A percentile compares a stretch with the other conserved stretches of the same genome.
Evolutionary conservation across 2,329 filamentous ascomycete species (phyloP).

Genomic region (Penicillium sp.): DNA sequence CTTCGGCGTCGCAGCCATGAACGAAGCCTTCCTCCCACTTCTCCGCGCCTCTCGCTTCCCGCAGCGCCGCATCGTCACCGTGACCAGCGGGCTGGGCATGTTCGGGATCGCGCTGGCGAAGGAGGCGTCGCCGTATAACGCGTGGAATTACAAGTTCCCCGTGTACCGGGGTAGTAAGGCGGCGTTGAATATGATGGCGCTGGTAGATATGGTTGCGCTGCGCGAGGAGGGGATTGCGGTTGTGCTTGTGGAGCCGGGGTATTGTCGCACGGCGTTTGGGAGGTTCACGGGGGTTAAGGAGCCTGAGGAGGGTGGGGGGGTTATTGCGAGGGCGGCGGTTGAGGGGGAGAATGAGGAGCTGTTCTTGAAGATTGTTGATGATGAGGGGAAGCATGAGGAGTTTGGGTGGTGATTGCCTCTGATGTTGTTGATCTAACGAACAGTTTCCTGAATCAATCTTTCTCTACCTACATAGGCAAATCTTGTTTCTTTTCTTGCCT

Average conservation of each 20-base stretch:
- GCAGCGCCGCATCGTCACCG: conserved; percentile 15
- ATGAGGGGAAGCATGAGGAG: neutral
- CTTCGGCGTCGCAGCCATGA: conserved; percentile 13
- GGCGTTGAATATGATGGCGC: neutral
- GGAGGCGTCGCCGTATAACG: conserved; percentile 4
- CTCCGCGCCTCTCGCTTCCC: conserved; percentile 12
- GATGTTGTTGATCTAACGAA: too few species aligned
- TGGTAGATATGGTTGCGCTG: neutral
- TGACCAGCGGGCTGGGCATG: conserved; percentile 14
- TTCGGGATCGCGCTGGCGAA: conserved; percentile 8
- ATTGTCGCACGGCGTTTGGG: conserved; percentile 8
- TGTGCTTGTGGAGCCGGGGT: conserved; percentile 9
- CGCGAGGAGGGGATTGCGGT: conserved; percentile 4
- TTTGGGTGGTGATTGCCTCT: conserved; percentile 1
- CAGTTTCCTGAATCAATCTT: too few species aligned
- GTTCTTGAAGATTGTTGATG: conserved; percentile 1
- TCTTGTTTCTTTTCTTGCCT: too few species aligned
- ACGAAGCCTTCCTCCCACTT: conserved; percentile 9
- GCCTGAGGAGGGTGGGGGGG: neutral
- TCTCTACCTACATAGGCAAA: too few species aligned
- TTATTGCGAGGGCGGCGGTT: neutral
- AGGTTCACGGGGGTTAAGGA: neutral
- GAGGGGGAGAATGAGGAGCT: neutral
- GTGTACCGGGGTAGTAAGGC: neutral
- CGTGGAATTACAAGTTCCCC: neutral